Base-by-base conservation (phyloP, 2,329 filamentous ascomycete genomes). In the Cladophialophora bantiana region DNA sequence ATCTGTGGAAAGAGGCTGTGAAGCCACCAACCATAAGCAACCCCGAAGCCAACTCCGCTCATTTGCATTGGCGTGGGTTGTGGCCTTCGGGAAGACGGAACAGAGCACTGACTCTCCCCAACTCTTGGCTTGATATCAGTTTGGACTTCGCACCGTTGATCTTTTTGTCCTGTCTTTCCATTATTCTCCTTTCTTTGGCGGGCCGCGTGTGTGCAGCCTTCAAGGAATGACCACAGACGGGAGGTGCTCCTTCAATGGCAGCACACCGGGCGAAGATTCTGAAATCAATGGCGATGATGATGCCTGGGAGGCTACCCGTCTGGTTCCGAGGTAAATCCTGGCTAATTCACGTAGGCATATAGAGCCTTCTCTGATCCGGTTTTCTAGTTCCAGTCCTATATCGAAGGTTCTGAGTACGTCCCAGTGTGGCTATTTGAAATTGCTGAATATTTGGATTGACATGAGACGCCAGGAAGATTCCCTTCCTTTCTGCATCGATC, bases 31-130 rank as follows among this genome's bases (percentile, higher is more conserved):
- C 26, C 26, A 18, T 31, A 13, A 31, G 45, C 45, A 12, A 20
- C 20, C 45, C 20, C 18, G 18, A 26, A 50, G 45, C 20, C 18
- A 35, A 35, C 53, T 55, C 53, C 53, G 35, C 53, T 35, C 31
- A 35, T 38, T 20, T 55, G 53, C 35, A 40, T 26, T n/a, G 42
- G 34, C 32, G 13, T 61, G 45, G 31, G 34, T 38, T 54, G 31
- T 10, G 12, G n/a, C 15, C 13, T 52, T 26, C 59, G 59, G 59
- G 2, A 54, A 61, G 59, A 61, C 59, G 59, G 59, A 61, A 40
- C 59, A 61, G n/a, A 15, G 15, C 38, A 38, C 9, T 4, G 34
- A 50, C 7, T 12, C 45, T 6, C 18, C 18, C 45, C 18, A 50
- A 10, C 45, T 50, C 45, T 50, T 50, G 45, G 45, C 45, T 50